Evolutionary conservation across 2,329 filamentous ascomycete species (phyloP), one percentile per base, ranked within the genome.

Genomic region (Diaporthe sp.): DNA sequence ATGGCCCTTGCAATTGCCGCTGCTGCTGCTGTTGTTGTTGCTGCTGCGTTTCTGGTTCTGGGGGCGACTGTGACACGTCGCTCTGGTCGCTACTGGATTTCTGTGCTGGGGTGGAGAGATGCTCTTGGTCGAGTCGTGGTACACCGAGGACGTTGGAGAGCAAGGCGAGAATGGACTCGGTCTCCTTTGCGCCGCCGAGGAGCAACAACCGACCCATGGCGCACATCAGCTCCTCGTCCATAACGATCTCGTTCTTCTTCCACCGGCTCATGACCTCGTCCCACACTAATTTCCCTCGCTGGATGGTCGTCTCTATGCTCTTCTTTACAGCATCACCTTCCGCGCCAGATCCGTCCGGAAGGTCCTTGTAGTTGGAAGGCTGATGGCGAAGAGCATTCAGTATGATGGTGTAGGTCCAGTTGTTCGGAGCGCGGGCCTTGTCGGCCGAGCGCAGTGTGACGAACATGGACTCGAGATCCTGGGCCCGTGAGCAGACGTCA

Each of bases 71-170:
- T 67, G 54, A 38, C 33, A 45, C n/a, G n/a, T 40, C 10, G 22
- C 45, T 42, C 45, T 54, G 25, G 10, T 64, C 47, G 35, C 70
- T 22, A 72, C 35, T 55, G 75, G 86, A 68, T 61, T 80, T 82
- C 77, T 83, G 79, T 77, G 87, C 47, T 17, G 33, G 35, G 22
- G 47, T 13, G 28, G 47, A 17, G 12, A 38, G 17, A 13, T 55
- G 55, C 30, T 76, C 61, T 17, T 71, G 47, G 38, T 76, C 75
- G 77, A 85, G 80, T 69, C 91, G 89, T 45, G 92, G 90, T 55
- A 98, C 89, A 61, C 91, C 89, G 91, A 96, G 96, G 0, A 95
- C 94, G 83, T 98, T 92, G 77, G 95, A 89, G n/a, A 97, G 84
- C 28, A 98, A 86, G 52, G 90, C 90, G 30, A 98, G 88, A 2